Conservation (phyloP, 768 basidiomycete species). For the Trametopsis cervina region DNA sequence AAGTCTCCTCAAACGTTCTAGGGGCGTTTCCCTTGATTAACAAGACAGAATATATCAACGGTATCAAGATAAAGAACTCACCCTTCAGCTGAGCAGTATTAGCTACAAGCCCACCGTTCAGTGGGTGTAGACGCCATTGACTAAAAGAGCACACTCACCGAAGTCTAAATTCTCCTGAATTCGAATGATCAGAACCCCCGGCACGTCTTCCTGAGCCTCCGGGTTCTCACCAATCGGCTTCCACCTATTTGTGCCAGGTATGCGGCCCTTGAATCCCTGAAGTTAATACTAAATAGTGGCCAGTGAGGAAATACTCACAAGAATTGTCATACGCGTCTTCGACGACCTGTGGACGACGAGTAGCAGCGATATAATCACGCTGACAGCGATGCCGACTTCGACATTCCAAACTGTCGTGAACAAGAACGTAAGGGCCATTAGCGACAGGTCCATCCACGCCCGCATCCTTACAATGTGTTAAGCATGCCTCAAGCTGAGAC, state of each 20-base stretch:
- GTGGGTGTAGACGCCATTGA: too few relatives aligned
- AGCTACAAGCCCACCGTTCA: too few relatives aligned
- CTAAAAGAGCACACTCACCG: constrained; percentile 54
- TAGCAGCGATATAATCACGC: constrained; percentile 79
- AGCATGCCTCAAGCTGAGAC: not conserved
- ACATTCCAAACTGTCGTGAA: constrained; percentile 87
- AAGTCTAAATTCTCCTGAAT: constrained; percentile 91
- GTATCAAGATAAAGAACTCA: constrained; percentile 17
- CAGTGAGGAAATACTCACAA: constrained; percentile 44
- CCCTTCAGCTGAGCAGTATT: constrained; percentile 96
- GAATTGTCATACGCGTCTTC: constrained; percentile 82
- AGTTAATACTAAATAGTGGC: too few relatives aligned
- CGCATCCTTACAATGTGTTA: too few relatives aligned
- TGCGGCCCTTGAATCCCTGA: constrained; percentile 69
- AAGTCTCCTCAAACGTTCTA: constrained; percentile 74
- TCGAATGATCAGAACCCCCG: constrained; percentile 81
- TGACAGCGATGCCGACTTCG: constrained; percentile 88
- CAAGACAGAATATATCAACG: constrained; percentile 9
- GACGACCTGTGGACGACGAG: constrained; percentile 89
- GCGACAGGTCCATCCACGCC: constrained; percentile 86
- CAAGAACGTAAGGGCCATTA: constrained; percentile 85
- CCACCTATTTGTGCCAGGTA: constrained; percentile 88
- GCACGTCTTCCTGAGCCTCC: constrained; percentile 71
- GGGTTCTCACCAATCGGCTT: constrained; percentile 85
- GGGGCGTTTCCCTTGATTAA: too few relatives aligned